Percentiles rank a stretch among this genome's conserved stretches.
These are phyloP conservation scores for Cyberlindnera euphorbiiphila DNA, from an alignment of 805 yeast species.

Conservation along the genomic window DNA sequence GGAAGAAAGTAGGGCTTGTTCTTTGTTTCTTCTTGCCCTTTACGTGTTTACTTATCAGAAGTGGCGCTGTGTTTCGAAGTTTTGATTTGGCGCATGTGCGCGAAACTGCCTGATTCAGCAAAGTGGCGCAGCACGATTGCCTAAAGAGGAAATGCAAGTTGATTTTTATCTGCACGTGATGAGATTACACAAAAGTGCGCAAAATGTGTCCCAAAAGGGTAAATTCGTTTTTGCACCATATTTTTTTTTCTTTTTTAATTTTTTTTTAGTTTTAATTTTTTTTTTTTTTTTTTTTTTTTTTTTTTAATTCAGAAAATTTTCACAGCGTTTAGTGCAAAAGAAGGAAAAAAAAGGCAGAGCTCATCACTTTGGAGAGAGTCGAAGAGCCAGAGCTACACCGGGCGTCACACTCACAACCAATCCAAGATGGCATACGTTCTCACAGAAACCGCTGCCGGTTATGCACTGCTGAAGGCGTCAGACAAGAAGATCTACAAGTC, in stretches of 20 bases:
- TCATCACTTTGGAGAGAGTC: slow-evolving; percentile 7
- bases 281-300: slow-evolving; percentile 2
- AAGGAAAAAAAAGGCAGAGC: slow-evolving; percentile 4
- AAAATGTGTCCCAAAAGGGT: no score
- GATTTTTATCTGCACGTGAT: slow-evolving; percentile 4
- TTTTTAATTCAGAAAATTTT: slow-evolving; percentile 13
- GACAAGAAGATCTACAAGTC: slow-evolving; percentile 96
- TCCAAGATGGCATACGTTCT: slow-evolving; percentile 73
- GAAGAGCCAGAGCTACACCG: neutral
- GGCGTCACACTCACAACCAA: neutral
- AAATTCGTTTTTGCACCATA: neutral
- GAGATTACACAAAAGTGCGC: slow-evolving; percentile 8
- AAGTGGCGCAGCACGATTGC: neutral
- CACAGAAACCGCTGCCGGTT: slow-evolving; percentile 98
- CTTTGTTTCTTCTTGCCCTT: neutral
- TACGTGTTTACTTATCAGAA: no score
- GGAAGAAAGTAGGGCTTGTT: no score
- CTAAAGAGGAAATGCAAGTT: neutral
- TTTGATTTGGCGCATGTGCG: slow-evolving; percentile 1
- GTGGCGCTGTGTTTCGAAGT: no score
- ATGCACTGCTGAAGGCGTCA: slow-evolving; percentile 94
- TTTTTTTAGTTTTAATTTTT: neutral
- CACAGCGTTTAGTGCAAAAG: slow-evolving; percentile 1
- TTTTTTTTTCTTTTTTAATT: neutral
- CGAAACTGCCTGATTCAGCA: slow-evolving; percentile 9